Base-by-base conservation (phyloP, 2,329 filamentous ascomycete species). In the Pyrenochaeta sp. region DNA sequence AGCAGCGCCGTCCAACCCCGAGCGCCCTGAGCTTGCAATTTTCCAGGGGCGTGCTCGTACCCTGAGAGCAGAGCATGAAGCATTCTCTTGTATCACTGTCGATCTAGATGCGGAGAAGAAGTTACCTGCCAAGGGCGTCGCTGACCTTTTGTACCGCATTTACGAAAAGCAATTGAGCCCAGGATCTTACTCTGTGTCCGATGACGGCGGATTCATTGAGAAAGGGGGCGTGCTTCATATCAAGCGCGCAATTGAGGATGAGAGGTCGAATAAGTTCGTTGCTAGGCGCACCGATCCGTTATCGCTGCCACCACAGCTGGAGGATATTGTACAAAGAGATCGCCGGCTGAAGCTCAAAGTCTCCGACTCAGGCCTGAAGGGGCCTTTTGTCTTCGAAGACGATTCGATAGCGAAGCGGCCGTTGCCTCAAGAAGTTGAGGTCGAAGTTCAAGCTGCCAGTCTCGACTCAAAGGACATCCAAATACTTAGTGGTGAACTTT, bases 371-470 rank as follows among this genome's bases (percentile, higher is more conserved):
- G 23, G 23, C 5, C 4, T 29, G 5, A 27, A 40, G 14, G 31
- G 20, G 12, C 20, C 37, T 4, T 41, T 46, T 23, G 39, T 60
- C 0, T 58, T 57, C 39, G 48, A 60, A 33, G 58, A 64, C 18
- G 54, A 64, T 31, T 2, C 48, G 7, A 3, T 14, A 1, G 14
- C 20, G 23, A 12, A 32, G 10, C 27, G 33, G 12, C 15, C 40
- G 1, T 36, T 65, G 5, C 48, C 37, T 10, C 45, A 68, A 15
- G 55, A 72, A 7, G 60, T 76, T 11, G 73, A 76, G 44, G 64
- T 77, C 20, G 54, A 67, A 32, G 63, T 72, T 33, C 72, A 73
- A 23, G 60, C 60, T 7, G 49, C 58, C n/a, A 58, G 49, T 20
- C 43, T 64, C 21, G 49, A 49, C 35, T 27, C 53, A 27, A 42